Base-by-base conservation (phyloP, 2,329 filamentous ascomycete genomes). In the Bipolaris zeicola region DNA sequence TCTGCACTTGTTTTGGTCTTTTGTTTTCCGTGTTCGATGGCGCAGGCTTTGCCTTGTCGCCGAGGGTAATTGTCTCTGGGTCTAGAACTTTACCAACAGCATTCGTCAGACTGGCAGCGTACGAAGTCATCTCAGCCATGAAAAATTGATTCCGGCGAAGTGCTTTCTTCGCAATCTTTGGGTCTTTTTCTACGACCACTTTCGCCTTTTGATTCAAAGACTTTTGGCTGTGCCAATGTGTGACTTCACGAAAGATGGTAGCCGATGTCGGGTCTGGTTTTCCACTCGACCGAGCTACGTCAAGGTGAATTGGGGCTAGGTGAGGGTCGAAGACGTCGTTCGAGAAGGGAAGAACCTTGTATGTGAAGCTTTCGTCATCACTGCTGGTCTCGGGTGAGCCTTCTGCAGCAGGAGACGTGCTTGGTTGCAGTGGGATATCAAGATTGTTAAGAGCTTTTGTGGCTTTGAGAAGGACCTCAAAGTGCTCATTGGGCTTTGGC, bases 171-270 rank as follows among this genome's bases (percentile, higher is more conserved):
- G 66, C 58, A 60, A 66, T 47, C 72, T 75, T 63, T 76, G 66
- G 64, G 69, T 77, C 52, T 60, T 70, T 52, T 54, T 68, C 55
- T 58, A 70, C 42, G 55, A 70, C 50, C 52, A 71, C 60, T 60
- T 64, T 63, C 52, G 63, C 34, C 48, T 79, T 80, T 4, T 69
- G 66, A 24, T 83, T 80, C 3, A 86, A 61, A 0, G 80, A 77
- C 24, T 78, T 81, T 62, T 83, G 85, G 52, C 85, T 87, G 62
- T 89, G 86, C 87, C 86, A 89, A 66, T 89, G 85, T 0, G 78
- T 76, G 5, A 81, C 70, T 58, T 83, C 80, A 28, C 74, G 74
- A 63, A 82, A 83, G 34, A 82, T 79, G 14, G 71, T 74, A 16
- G 76, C 74, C 1, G 77, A 73, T 13, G 73, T 69, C 2, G 65